Conservation (phyloP, 768 basidiomycete genomes). For the Termitomyces sp. region DNA sequence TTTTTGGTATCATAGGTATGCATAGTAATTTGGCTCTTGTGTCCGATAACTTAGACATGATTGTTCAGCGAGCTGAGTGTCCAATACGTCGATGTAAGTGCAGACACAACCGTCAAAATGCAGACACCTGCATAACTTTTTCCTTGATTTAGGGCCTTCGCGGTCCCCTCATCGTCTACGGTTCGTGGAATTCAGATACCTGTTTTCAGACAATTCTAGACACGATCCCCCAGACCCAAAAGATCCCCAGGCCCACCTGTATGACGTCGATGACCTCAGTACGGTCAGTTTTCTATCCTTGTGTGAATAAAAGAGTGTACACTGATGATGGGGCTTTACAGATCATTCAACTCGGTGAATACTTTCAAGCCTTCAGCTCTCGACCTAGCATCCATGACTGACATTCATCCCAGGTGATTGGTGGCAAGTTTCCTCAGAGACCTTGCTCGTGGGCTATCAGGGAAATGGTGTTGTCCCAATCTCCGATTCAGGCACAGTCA, state of each 20-base stretch:
- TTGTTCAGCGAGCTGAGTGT: constrained; percentile 17
- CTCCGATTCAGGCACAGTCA: constrained; percentile 35
- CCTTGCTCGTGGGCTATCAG: constrained; percentile 21
- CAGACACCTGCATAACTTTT: neutral
- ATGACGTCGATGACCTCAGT: constrained; percentile 12
- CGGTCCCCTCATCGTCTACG: constrained; percentile 28
- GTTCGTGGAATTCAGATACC: constrained; percentile 7
- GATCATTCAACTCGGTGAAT: constrained; percentile 14
- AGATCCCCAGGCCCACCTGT: constrained; percentile 9
- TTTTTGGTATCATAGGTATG: constrained; percentile 32
- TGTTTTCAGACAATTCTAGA: neutral
- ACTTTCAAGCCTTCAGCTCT: constrained; percentile 1
- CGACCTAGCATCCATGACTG: constrained; percentile 19
- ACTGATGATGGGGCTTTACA: neutral
- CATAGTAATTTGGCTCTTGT: neutral
- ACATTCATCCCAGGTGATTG: constrained; percentile 30
- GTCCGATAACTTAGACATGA: neutral
- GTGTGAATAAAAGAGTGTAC: neutral
- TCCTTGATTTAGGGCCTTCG: constrained; percentile 20
- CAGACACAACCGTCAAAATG: neutral
- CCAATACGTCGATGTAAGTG: constrained; percentile 22
- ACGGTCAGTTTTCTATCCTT: constrained; percentile 1
- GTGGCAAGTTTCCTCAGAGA: constrained; percentile 25
- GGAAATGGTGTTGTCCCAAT: constrained; percentile 22
- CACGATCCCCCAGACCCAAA: neutral